A percentile compares a stretch with the other conserved stretches of the same genome.
phyloP scores from a whole-genome alignment of 306 rosid genomes.

The Canavalia gladiata region DNA sequence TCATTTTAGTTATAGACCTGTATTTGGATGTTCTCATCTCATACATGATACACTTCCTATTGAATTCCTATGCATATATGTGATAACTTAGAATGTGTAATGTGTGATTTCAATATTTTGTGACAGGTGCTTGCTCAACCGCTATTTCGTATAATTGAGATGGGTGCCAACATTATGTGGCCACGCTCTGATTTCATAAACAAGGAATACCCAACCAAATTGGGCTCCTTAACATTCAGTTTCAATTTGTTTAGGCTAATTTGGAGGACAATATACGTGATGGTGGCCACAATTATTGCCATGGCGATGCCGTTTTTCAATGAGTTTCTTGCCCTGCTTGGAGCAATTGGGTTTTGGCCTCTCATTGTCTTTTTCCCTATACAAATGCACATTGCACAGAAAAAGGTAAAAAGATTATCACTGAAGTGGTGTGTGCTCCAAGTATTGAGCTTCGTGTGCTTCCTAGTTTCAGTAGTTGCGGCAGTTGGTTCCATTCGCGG shows the following conservation, averaged over 20 bases:
- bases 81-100: not conserved
- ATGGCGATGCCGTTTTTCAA: slow-evolving; percentile 73
- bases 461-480: slow-evolving; percentile 56
- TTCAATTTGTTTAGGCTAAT: slow-evolving; percentile 61
- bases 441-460: slow-evolving; percentile 56
- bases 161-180: slow-evolving; percentile 60
- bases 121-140: slow-evolving; percentile 66
- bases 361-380: slow-evolving; percentile 65
- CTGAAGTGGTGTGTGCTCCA: slow-evolving; percentile 60
- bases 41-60: slow-evolving; percentile 59
- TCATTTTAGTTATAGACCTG: not conserved
- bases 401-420: slow-evolving; percentile 48
- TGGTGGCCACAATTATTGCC: slow-evolving; percentile 45
- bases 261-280: slow-evolving; percentile 70
- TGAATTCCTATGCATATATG: slow-evolving; percentile 20
- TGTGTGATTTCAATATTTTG: not conserved
- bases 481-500: slow-evolving; percentile 62
- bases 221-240: slow-evolving; percentile 34
- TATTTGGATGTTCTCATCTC: slow-evolving; percentile 47
- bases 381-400: slow-evolving; percentile 70
- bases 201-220: slow-evolving; percentile 42
- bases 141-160: slow-evolving; percentile 57
- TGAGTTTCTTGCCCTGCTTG: slow-evolving; percentile 69
- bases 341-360: slow-evolving; percentile 76
- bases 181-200: slow-evolving; percentile 58